phyloP scores from a whole-genome alignment of 345 rosid genomes.

The Salix exigua region DNA sequence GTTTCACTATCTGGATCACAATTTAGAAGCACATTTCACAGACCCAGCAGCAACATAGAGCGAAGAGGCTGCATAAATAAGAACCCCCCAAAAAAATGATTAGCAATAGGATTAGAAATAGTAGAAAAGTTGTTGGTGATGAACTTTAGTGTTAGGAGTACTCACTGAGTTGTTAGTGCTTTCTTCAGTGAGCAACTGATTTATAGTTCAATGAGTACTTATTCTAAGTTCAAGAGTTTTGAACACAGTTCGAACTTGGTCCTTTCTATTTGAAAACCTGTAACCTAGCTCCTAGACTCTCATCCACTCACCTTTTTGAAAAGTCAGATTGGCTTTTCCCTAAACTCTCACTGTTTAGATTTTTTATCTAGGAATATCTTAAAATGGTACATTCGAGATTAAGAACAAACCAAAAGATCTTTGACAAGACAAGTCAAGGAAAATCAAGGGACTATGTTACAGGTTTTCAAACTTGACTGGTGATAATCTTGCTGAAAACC shows the following conservation, averaged over 20 bases:
- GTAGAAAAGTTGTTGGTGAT: neutral
- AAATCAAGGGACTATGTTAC: neutral
- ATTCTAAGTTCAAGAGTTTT: neutral
- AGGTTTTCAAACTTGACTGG: neutral
- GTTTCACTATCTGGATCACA: neutral
- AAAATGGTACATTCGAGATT: neutral
- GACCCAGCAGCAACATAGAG: constrained; percentile 70
- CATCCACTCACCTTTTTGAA: neutral
- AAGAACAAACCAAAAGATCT: neutral
- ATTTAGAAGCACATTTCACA: constrained; percentile 50
- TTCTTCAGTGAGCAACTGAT: neutral
- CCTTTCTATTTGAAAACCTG: neutral
- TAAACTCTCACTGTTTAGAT: neutral
- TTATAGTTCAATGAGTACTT: neutral
- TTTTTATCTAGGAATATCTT: neutral
- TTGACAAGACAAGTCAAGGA: neutral
- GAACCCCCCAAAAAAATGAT: neutral
- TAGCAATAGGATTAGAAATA: neutral
- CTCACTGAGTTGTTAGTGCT: neutral
- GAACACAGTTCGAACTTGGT: neutral
- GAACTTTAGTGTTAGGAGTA: neutral
- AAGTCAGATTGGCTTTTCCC: neutral
- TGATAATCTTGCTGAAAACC: neutral
- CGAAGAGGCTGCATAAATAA: constrained; percentile 43
- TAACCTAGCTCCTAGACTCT: neutral